Conservation (phyloP, 2,329 filamentous ascomycete species). For the Talaromyces amestolkiae region DNA sequence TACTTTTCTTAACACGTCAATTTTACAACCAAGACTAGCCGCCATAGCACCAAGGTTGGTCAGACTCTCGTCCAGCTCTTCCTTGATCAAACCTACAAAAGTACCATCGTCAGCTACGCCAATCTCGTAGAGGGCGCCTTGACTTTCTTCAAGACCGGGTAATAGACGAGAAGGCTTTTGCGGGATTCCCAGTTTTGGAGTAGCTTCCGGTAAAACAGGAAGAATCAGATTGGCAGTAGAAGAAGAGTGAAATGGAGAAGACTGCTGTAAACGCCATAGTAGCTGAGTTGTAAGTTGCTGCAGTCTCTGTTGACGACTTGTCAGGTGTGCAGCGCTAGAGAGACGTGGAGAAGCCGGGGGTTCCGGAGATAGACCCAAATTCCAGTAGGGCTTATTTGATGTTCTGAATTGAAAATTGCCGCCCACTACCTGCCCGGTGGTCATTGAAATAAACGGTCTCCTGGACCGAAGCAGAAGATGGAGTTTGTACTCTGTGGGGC, state of each 20-base stretch:
- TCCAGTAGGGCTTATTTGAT: slow-evolving; percentile 29
- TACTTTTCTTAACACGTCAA: slow-evolving; percentile 78
- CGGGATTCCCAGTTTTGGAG: slow-evolving; percentile 56
- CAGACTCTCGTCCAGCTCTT: slow-evolving; percentile 90
- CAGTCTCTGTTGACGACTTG: slow-evolving; percentile 77
- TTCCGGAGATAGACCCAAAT: slow-evolving; percentile 27
- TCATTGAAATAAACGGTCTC: slow-evolving; percentile 69
- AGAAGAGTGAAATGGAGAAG: slow-evolving; percentile 82
- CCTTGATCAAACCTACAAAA: slow-evolving; percentile 79
- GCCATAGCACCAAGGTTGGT: slow-evolving; percentile 86
- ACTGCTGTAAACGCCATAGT: slow-evolving; percentile 92
- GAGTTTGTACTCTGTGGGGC: slow-evolving; percentile 94
- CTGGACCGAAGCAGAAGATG: slow-evolving; percentile 80
- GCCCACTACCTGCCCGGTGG: slow-evolving; percentile 57
- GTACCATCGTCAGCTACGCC: slow-evolving; percentile 93
- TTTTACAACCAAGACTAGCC: slow-evolving; percentile 80
- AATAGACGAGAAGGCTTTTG: slow-evolving; percentile 55
- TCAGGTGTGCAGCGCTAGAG: slow-evolving; percentile 53
- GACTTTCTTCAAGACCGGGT: slow-evolving; percentile 84
- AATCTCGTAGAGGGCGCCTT: slow-evolving; percentile 92
- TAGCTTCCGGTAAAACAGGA: slow-evolving; percentile 68
- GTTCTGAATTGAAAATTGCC: slow-evolving; percentile 51
- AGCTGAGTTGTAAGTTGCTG: slow-evolving; percentile 93
- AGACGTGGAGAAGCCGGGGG: slow-evolving; percentile 22
- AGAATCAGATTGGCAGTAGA: slow-evolving; percentile 72